Conservation (phyloP, 1,139 yeast genomes). For the Nakaseomyces glabratus region DNA sequence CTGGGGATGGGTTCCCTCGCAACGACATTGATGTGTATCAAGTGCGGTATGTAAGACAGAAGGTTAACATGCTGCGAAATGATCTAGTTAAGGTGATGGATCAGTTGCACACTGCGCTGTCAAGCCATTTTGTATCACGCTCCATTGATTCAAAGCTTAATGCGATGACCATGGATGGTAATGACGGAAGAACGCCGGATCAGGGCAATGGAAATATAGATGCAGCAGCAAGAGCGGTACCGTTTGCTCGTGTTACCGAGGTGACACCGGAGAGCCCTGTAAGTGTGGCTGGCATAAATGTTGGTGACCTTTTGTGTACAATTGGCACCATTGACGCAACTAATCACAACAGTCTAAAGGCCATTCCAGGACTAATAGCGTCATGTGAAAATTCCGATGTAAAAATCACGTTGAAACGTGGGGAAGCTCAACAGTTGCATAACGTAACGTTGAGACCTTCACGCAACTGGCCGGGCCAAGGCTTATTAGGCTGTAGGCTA, state of each 20-base stretch:
- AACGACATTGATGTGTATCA: slow-evolving; percentile 71
- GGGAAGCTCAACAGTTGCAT: slow-evolving; percentile 9
- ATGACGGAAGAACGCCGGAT: neutral
- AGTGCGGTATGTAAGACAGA: slow-evolving; percentile 50
- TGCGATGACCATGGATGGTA: slow-evolving; percentile 7
- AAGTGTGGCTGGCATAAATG: slow-evolving; percentile 32
- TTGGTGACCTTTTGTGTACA: slow-evolving; percentile 41
- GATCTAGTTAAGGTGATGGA: slow-evolving; percentile 49
- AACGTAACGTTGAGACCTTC: slow-evolving; percentile 41
- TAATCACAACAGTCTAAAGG: slow-evolving; percentile 40
- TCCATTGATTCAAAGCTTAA: slow-evolving; percentile 6
- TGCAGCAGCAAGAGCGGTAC: slow-evolving; percentile 25
- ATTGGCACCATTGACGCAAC: slow-evolving; percentile 49
- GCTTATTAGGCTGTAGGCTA: slow-evolving; percentile 55
- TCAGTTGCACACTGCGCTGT: slow-evolving; percentile 41
- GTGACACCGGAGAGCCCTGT: slow-evolving; percentile 46
- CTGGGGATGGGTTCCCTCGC: slow-evolving; percentile 78
- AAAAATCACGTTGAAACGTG: slow-evolving; percentile 16
- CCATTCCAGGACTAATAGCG: slow-evolving; percentile 16
- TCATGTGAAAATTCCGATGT: slow-evolving; percentile 16
- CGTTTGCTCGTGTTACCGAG: slow-evolving; percentile 51
- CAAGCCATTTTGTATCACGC: slow-evolving; percentile 34
- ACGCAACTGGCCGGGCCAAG: slow-evolving; percentile 58
- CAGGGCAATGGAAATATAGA: neutral
- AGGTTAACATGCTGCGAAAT: slow-evolving; percentile 58